A percentile compares a stretch with the other conserved stretches of the same genome.
These are phyloP conservation scores for Clavispora phyllophila DNA, from an alignment of 805 yeast genomes.

Conservation along the genomic window DNA sequence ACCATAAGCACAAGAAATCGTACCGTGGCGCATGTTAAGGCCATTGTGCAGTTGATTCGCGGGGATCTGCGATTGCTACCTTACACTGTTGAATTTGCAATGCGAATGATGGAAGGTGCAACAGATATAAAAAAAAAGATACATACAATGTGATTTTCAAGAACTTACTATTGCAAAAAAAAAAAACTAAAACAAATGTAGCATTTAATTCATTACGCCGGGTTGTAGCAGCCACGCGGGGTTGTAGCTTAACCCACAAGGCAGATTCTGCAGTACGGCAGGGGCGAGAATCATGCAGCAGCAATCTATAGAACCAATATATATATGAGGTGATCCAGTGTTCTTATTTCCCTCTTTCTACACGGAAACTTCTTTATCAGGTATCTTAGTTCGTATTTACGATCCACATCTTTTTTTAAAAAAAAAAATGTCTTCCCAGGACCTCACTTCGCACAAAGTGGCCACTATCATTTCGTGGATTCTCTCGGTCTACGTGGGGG, in stretches of 20 bases:
- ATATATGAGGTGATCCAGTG: background rate
- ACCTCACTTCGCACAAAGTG: slow-evolving; percentile 31
- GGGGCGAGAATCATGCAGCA: background rate
- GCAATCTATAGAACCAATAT: background rate
- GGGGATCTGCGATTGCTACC: background rate
- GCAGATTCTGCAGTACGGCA: background rate
- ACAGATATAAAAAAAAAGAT: too few relatives aligned
- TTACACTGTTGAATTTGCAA: too few relatives aligned
- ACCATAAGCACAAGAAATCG: slow-evolving; percentile 22
- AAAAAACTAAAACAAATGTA: too few relatives aligned
- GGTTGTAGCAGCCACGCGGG: background rate
- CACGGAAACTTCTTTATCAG: too few relatives aligned
- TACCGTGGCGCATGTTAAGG: slow-evolving; percentile 34
- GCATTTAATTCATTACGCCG: too few relatives aligned
- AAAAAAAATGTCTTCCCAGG: slow-evolving; percentile 5
- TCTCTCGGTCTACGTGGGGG: slow-evolving; percentile 51
- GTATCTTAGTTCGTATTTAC: too few relatives aligned
- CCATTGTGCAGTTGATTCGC: background rate
- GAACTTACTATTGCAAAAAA: too few relatives aligned
- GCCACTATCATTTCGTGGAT: slow-evolving; percentile 49
- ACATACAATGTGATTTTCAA: too few relatives aligned
- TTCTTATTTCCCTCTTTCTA: background rate
- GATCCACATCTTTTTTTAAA: too few relatives aligned
- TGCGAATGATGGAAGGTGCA: too few relatives aligned
- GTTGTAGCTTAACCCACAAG: background rate